Conservation (phyloP, 305 asterid species). For the Fraxinus angustifolia region DNA sequence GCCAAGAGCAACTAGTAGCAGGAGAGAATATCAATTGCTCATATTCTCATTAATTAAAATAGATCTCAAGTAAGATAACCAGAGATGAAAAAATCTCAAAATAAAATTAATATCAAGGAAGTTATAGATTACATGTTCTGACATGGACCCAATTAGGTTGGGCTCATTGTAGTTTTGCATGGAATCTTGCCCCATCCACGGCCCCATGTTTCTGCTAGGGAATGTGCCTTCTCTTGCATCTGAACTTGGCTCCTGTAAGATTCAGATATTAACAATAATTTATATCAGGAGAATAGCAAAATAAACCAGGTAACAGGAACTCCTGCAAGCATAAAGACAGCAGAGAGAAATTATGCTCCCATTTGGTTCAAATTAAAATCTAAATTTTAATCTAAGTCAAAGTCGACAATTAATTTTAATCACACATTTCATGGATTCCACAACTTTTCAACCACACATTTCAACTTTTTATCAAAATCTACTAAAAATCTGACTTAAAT, state of each 20-base stretch:
- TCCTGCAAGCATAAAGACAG: background rate
- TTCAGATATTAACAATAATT: constrained; percentile 22
- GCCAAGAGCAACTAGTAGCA: background rate
- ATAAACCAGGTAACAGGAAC: background rate
- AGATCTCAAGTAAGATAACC: background rate
- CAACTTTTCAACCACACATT: background rate
- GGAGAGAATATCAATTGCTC: background rate
- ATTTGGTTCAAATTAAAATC: background rate
- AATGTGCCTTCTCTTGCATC: constrained; percentile 66
- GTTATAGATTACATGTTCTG: constrained; percentile 53
- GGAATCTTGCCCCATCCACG: constrained; percentile 62
- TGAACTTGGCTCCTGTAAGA: constrained; percentile 59
- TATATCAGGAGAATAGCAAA: constrained; percentile 2
- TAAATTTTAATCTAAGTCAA: background rate
- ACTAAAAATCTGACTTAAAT: no score
- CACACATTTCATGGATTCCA: background rate
- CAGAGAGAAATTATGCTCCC: constrained; percentile 1
- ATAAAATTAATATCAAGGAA: background rate
- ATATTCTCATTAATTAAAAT: constrained; percentile 13
- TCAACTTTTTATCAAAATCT: background rate
- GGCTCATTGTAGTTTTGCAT: constrained; percentile 48
- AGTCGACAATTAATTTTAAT: background rate
- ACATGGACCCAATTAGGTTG: constrained; percentile 55
- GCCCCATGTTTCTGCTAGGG: constrained; percentile 45
- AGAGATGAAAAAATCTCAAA: background rate